These are phyloP conservation scores for Ogataea methanolica DNA, from an alignment of 805 yeast genomes.

Conservation along the genomic window DNA sequence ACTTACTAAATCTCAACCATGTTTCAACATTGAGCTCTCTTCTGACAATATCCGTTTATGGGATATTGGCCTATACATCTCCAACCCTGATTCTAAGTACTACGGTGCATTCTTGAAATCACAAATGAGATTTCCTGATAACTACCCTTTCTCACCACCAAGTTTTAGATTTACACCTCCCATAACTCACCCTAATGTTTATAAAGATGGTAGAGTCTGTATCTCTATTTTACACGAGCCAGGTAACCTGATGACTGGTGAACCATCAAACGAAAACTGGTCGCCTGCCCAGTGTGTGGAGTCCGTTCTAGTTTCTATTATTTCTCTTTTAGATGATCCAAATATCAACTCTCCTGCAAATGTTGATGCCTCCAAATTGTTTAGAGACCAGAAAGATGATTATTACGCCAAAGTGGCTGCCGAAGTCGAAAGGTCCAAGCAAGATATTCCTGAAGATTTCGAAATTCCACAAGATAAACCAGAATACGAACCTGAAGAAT, in stretches of 20 bases:
- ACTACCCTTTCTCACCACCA: slow-evolving; percentile 92
- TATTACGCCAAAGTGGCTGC: slow-evolving; percentile 71
- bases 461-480: slow-evolving; percentile 55
- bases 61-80: slow-evolving; percentile 92
- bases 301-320: slow-evolving; percentile 81
- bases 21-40: slow-evolving; percentile 36
- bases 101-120: slow-evolving; percentile 95
- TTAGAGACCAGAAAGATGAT: slow-evolving; percentile 74
- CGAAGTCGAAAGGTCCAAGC: slow-evolving; percentile 79
- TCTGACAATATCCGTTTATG: slow-evolving; percentile 55
- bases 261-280: slow-evolving; percentile 94
- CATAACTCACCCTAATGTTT: slow-evolving; percentile 92
- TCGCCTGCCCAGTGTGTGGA: slow-evolving; percentile 91
- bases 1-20: slow-evolving; percentile 28
- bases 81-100: slow-evolving; percentile 82
- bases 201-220: slow-evolving; percentile 88
- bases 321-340: slow-evolving; percentile 89
- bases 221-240: slow-evolving; percentile 89
- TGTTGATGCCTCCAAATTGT: slow-evolving; percentile 91
- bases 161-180: slow-evolving; percentile 89
- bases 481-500: slow-evolving; percentile 41
- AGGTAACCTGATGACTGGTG: slow-evolving; percentile 87
- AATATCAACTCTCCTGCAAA: slow-evolving; percentile 92
- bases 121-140: slow-evolving; percentile 87
- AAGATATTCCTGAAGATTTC: slow-evolving; percentile 84